These are phyloP conservation scores for Tinospora cordifolia DNA, from an alignment of 164 flowering plant species.

Conservation along the genomic window DNA sequence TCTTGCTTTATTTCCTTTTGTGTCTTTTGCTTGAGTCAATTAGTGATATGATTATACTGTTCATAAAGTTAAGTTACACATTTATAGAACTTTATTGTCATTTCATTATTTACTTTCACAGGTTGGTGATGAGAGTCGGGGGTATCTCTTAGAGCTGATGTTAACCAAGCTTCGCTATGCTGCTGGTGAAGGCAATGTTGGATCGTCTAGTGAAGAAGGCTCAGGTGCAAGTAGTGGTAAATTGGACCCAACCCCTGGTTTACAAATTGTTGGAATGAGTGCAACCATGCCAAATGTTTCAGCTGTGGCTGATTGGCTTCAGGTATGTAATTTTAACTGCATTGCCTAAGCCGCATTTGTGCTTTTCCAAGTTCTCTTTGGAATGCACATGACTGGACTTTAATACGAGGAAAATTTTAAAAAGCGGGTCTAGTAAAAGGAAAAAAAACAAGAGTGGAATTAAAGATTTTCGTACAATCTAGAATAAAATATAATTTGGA, in stretches of 20 bases:
- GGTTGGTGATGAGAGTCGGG: constrained; percentile 93
- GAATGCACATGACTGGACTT: background rate
- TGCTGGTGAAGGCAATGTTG: constrained; percentile 76
- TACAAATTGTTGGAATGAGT: constrained; percentile 99
- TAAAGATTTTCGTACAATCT: too few relatives aligned
- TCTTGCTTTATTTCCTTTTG: background rate
- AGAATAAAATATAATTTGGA: too few relatives aligned
- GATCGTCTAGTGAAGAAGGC: constrained; percentile 72
- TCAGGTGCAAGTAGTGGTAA: constrained; percentile 72
- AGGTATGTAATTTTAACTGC: constrained; percentile 38
- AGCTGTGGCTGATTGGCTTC: constrained; percentile 98
- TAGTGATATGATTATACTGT: constrained; percentile 6
- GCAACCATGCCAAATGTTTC: constrained; percentile 98
- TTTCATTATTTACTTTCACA: constrained; percentile 22
- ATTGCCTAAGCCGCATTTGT: background rate
- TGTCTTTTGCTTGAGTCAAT: background rate
- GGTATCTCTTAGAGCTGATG: constrained; percentile 90
- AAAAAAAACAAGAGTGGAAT: too few relatives aligned
- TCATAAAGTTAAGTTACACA: too few relatives aligned
- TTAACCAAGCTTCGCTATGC: constrained; percentile 97
- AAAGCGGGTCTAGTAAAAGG: too few relatives aligned
- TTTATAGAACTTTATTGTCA: background rate
- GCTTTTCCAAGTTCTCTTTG: background rate
- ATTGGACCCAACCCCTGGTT: constrained; percentile 61
- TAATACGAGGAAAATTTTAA: too few relatives aligned